Percentiles rank a stretch among this genome's conserved stretches.
Conservation (phyloP, 2,329 filamentous ascomycete species). For the Colletotrichum echinochloae region DNA sequence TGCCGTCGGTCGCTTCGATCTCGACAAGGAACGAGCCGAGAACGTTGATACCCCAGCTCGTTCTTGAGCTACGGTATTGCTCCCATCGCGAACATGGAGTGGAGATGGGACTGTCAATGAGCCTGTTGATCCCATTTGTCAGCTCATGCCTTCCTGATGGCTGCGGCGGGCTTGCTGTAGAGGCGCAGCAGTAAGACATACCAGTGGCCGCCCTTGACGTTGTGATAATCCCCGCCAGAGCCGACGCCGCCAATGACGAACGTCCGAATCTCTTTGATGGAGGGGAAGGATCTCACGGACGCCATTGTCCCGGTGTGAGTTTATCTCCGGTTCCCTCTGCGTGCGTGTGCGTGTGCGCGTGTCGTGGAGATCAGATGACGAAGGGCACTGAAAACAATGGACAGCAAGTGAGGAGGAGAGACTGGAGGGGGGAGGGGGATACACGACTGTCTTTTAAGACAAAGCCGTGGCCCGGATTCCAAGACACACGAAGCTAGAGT, state of each 20-base stretch:
- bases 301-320: conserved; percentile 52
- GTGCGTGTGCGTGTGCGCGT: not conserved
- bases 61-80: conserved; percentile 86
- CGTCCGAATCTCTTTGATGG: conserved; percentile 80
- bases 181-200: conserved; percentile 52
- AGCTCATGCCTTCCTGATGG: not conserved
- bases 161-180: not conserved
- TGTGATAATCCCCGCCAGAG: conserved; percentile 85
- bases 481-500: conserved; percentile 26
- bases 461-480: conserved; percentile 2
- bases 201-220: conserved; percentile 82
- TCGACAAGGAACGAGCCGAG: conserved; percentile 92
- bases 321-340: not conserved
- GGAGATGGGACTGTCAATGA: conserved; percentile 91
- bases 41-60: conserved; percentile 96
- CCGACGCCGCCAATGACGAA: conserved; percentile 76
- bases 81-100: conserved; percentile 94
- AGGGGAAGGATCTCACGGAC: conserved; percentile 72
- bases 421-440: conserved; percentile 22
- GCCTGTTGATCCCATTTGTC: conserved; percentile 67
- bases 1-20: conserved; percentile 88
- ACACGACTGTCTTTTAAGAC: conserved; percentile 25
- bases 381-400: not conserved
- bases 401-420: not conserved
- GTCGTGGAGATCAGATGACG: conserved; percentile 18